A percentile compares a stretch with the other conserved stretches of the same genome.
These are phyloP conservation scores for Blakeslea trispora DNA, from an alignment of 371 early-diverging fungal genomes.

Conservation along the genomic window DNA sequence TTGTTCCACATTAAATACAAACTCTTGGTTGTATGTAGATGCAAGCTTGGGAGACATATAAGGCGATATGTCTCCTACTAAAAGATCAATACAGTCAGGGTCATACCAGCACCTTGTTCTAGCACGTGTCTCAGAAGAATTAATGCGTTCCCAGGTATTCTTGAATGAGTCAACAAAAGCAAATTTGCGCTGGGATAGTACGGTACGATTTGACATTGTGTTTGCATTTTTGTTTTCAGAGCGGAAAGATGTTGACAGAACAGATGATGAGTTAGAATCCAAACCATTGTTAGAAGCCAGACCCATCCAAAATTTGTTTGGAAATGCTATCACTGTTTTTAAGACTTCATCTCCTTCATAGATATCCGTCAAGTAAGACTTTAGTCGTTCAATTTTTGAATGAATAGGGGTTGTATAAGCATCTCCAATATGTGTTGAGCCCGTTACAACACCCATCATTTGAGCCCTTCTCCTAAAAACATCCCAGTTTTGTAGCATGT, in stretches of 20 bases:
- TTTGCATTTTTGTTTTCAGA: neutral
- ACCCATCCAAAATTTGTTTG: constrained; percentile 30
- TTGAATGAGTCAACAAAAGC: constrained; percentile 34
- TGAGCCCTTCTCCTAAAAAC: constrained; percentile 42
- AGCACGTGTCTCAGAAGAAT: constrained; percentile 30
- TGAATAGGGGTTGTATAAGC: constrained; percentile 56
- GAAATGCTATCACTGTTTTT: constrained; percentile 44
- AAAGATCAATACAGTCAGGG: constrained; percentile 43
- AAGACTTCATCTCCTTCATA: constrained; percentile 75
- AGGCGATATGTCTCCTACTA: constrained; percentile 49
- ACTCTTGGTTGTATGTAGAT: constrained; percentile 47
- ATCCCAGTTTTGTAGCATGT: constrained; percentile 53
- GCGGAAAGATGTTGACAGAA: constrained; percentile 1
- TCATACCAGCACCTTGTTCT: constrained; percentile 52
- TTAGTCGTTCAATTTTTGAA: constrained; percentile 68
- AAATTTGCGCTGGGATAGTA: constrained; percentile 11
- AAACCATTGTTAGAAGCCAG: neutral
- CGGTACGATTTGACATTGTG: neutral
- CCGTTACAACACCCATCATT: constrained; percentile 52
- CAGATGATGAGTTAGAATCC: neutral
- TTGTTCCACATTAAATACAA: constrained; percentile 36
- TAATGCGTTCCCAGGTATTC: constrained; percentile 38
- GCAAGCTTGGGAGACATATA: constrained; percentile 46
- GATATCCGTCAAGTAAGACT: constrained; percentile 65
- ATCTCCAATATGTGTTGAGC: constrained; percentile 40